Percentiles rank a stretch among this genome's conserved stretches.
phyloP scores from a whole-genome alignment of 2,329 filamentous ascomycete genomes.

The Aspergillus amoenus region DNA sequence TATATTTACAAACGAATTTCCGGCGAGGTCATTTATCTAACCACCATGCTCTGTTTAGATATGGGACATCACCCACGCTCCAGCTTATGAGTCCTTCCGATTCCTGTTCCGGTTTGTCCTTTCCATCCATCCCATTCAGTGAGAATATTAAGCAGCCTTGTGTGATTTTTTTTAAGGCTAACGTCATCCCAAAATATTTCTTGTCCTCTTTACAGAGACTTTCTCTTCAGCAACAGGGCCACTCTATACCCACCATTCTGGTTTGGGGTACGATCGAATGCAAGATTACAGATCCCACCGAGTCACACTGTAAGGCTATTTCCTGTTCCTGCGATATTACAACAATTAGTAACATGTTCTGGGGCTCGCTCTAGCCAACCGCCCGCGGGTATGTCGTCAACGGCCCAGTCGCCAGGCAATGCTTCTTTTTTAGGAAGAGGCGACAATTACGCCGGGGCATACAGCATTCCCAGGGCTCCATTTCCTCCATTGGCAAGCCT shows the following conservation, averaged over 20 bases:
- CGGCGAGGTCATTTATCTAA: constrained; percentile 14
- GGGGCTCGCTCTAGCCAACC: constrained; percentile 41
- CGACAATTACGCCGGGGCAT: constrained; percentile 36
- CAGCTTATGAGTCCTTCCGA: constrained; percentile 50
- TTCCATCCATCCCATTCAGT: background rate
- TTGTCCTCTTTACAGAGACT: constrained; percentile 28
- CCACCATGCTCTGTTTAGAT: constrained; percentile 42
- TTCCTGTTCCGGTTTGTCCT: constrained; percentile 53
- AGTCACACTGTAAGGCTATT: constrained; percentile 39
- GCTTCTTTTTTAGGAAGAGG: constrained; percentile 39
- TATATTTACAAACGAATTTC: background rate
- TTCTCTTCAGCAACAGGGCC: constrained; percentile 34
- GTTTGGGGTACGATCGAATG: constrained; percentile 38
- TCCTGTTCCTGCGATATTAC: background rate
- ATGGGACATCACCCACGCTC: constrained; percentile 50
- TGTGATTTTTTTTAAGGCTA: background rate
- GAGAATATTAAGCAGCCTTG: background rate
- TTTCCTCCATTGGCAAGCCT: constrained; percentile 32
- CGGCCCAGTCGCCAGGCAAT: constrained; percentile 32
- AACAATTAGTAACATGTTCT: constrained; percentile 17
- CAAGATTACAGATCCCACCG: constrained; percentile 36
- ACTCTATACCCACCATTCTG: constrained; percentile 35
- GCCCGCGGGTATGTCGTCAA: constrained; percentile 46
- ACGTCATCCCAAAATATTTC: constrained; percentile 14
- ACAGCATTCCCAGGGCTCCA: constrained; percentile 32